Conservation (phyloP, 805 yeast species). For the Sugiyamaella qingdaonensis region DNA sequence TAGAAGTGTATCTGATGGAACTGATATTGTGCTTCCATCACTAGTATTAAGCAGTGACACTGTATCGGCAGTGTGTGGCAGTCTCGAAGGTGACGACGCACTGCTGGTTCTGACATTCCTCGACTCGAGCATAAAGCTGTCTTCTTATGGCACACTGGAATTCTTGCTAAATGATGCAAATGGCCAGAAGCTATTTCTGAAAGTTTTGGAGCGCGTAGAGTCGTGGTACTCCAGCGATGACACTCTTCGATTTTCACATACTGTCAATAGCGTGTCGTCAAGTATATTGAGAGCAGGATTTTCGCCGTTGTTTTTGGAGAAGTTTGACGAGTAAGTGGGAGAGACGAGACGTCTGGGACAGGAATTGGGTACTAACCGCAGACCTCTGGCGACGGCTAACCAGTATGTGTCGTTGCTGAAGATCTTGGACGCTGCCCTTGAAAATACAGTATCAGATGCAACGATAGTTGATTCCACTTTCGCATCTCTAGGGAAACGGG, state of each 20-base stretch:
- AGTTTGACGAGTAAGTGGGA: slow-evolving; percentile 1
- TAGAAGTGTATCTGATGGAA: not conserved
- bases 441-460: not conserved
- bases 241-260: not conserved
- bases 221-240: slow-evolving; percentile 15
- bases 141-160: not conserved
- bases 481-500: not conserved
- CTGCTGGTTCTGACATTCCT: not conserved
- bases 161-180: slow-evolving; percentile 3
- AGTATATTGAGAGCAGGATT: slow-evolving; percentile 2
- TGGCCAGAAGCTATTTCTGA: slow-evolving; percentile 2
- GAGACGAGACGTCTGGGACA: too few relatives aligned
- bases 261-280: not conserved
- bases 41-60: not conserved
- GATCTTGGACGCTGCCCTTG: slow-evolving; percentile 18
- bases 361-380: not conserved
- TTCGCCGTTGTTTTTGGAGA: not conserved
- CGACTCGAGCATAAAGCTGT: not conserved
- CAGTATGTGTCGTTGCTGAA: slow-evolving; percentile 17
- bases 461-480: not conserved
- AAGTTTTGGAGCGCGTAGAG: not conserved
- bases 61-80: not conserved
- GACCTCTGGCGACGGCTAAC: not conserved
- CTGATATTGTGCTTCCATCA: not conserved
- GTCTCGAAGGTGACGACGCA: not conserved